These are phyloP conservation scores for Cyclotella sp. DNA, from an alignment of 108 stramenopile species.

Conservation along the genomic window DNA sequence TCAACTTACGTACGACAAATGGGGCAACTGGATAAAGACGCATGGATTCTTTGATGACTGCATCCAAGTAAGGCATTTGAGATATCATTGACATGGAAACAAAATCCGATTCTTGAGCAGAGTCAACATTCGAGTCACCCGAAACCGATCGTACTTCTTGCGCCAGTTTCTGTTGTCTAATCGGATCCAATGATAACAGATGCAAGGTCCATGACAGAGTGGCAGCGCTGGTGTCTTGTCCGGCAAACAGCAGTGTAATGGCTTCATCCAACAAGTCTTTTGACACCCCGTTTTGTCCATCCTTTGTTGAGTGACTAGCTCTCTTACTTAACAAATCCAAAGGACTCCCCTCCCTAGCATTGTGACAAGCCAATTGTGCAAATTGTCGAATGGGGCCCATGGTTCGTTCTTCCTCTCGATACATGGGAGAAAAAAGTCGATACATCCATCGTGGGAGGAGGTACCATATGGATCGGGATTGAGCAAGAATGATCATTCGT, in stretches of 20 bases:
- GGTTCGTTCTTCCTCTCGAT: conserved; percentile 77
- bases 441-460: conserved; percentile 88
- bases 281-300: conserved; percentile 12
- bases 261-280: conserved; percentile 85
- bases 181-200: conserved; percentile 81
- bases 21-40: conserved; percentile 94
- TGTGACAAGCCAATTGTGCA: conserved; percentile 66
- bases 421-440: conserved; percentile 76
- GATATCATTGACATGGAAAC: conserved; percentile 59
- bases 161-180: conserved; percentile 64
- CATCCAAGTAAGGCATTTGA: conserved; percentile 80
- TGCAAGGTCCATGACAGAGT: conserved; percentile 94
- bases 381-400: conserved; percentile 85
- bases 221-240: conserved; percentile 94
- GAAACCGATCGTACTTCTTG: conserved; percentile 63
- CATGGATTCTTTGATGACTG: conserved; percentile 91
- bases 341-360: conserved; percentile 71
- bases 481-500: conserved; percentile 91
- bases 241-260: conserved; percentile 93
- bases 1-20: conserved; percentile 84
- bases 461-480: conserved; percentile 92
- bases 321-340: conserved; percentile 50
- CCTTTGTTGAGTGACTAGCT: conserved; percentile 34
- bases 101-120: conserved; percentile 5
- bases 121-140: not conserved